These are phyloP conservation scores for Thecaphora frezii DNA, from an alignment of 1,284 basidiomycete species.

Conservation along the genomic window DNA sequence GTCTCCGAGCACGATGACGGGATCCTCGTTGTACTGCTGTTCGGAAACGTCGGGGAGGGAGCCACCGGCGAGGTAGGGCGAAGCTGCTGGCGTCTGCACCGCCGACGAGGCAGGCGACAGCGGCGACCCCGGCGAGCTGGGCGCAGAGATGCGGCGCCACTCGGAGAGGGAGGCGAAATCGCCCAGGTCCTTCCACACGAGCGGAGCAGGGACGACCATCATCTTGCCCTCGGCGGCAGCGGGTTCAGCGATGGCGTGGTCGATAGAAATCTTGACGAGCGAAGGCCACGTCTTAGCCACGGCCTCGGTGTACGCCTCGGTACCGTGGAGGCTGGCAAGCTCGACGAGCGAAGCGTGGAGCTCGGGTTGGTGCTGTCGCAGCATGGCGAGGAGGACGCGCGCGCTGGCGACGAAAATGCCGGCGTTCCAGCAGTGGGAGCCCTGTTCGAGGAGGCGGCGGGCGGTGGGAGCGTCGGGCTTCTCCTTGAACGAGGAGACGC, in stretches of 20 bases:
- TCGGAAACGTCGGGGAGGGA: not conserved
- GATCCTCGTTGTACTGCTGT: not conserved
- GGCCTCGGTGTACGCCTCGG: not conserved
- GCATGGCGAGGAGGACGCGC: slow-evolving; percentile 1
- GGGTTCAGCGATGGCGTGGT: slow-evolving; percentile 8
- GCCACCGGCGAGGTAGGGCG: not conserved
- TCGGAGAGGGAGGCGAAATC: slow-evolving; percentile 2
- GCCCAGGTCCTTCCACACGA: slow-evolving; percentile 6
- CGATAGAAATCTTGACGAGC: slow-evolving; percentile 4
- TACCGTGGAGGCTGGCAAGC: not conserved
- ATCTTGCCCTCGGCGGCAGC: not conserved
- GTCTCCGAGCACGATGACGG: slow-evolving; percentile 1
- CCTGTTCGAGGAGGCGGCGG: not conserved
- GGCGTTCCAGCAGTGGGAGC: slow-evolving; percentile 5
- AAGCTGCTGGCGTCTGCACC: too few relatives aligned
- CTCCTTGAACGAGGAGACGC: slow-evolving; percentile 5
- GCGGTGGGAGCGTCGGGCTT: slow-evolving; percentile 2
- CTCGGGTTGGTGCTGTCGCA: not conserved
- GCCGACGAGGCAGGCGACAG: too few relatives aligned
- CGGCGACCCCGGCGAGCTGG: too few relatives aligned
- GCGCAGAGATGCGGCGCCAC: too few relatives aligned
- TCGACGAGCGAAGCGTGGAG: not conserved
- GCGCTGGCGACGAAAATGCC: slow-evolving; percentile 8
- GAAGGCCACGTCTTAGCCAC: not conserved
- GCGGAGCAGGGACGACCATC: slow-evolving; percentile 1